Evolutionary conservation across 495 filamentous ascomycete species (phyloP), one percentile per base, ranked within the genome.

Genomic region (Staphylotrichum longicolle): DNA sequence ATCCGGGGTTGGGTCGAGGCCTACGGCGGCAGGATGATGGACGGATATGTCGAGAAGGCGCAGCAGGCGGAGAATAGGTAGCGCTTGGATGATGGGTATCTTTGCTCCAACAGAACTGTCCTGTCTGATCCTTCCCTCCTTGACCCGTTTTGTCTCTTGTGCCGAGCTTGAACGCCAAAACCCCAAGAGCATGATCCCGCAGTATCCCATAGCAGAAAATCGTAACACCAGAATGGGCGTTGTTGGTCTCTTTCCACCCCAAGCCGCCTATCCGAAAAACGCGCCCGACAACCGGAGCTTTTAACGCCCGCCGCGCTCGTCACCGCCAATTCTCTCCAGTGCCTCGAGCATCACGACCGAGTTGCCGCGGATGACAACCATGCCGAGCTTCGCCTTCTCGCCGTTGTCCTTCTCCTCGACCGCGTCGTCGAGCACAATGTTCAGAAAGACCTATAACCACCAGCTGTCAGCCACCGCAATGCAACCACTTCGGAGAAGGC

Each of bases 361-460:
- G 77, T 97, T 97, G 58, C 93, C 93, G 62, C 93, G 88, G 67
- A 97, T 96, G 64, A 83, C 95, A 63, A 96, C 89, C 87, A 96
- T 97, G 70, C 94, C 94, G 51, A 97, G 84, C 62, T 86, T 83
- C 50, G 87, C 87, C 78, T 96, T 98, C 82, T 96, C 91, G 49
- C 91, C 91, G 58, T 91, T 91, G 37, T 85, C 83, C 74, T 93
- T 96, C 80, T 97, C 91, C 70, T 98, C 94, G 14, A 96, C 88
- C n/a, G 94, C 93, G 66, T 98, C 94, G 72, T 98, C 95, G 12
- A 98, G 85, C 33, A 98, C 93, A 69, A 98, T 92, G 76, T 98
- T 98, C 69, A 98, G 84, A 81, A 98, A 98, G 56, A 97, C 92
- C 94, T 98, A 72, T 20, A 39, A 20, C 15, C 7, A 33, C 30